phyloP scores from a whole-genome alignment of 305 asterid genomes.

The Solanum hybrid region DNA sequence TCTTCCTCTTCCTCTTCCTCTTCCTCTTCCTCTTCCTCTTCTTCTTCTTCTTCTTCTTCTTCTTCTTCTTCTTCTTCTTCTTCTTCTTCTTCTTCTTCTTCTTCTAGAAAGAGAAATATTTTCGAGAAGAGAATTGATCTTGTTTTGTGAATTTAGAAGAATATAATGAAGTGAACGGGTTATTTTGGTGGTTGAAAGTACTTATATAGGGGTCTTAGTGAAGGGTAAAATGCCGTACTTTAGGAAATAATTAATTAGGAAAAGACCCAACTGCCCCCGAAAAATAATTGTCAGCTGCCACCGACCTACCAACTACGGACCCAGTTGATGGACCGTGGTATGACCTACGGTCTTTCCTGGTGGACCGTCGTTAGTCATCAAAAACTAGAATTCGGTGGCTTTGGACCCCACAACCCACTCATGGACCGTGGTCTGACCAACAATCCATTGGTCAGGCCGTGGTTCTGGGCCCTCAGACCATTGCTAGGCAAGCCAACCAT shows the following conservation, averaged over 20 bases:
- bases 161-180: background rate
- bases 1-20: too few relatives aligned
- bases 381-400: background rate
- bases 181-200: background rate
- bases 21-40: too few relatives aligned
- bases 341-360: background rate
- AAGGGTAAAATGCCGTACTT: background rate
- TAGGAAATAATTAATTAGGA: background rate
- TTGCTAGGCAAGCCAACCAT: background rate
- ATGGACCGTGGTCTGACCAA: background rate
- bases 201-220: background rate
- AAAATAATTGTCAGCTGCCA: background rate
- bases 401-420: background rate
- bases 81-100: background rate
- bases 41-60: too few relatives aligned
- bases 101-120: background rate
- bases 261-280: background rate
- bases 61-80: too few relatives aligned
- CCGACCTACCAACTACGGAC: background rate
- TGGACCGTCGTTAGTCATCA: background rate
- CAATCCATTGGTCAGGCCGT: background rate
- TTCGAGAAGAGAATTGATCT: background rate
- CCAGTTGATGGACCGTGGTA: background rate
- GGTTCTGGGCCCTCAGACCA: background rate
- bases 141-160: background rate